Evolutionary conservation across 2,329 filamentous ascomycete species (phyloP).

Genomic region (Aspergillus hortae): DNA sequence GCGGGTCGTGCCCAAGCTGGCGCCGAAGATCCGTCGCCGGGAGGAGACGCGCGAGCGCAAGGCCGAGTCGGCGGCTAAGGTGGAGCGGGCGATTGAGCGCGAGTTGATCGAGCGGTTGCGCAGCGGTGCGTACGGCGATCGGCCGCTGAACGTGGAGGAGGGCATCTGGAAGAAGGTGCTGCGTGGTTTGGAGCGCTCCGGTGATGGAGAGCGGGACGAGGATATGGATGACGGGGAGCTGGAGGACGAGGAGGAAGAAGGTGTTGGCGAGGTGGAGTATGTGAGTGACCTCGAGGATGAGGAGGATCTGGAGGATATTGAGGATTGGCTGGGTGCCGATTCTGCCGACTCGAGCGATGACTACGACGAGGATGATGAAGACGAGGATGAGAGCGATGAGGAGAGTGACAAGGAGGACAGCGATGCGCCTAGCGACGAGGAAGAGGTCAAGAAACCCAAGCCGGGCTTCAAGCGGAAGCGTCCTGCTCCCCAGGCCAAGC

Average conservation of each 20-base stretch:
- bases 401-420: conserved; percentile 18
- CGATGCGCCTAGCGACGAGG: conserved; percentile 31
- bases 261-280: conserved; percentile 80
- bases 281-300: conserved; percentile 86
- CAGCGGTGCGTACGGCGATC: conserved; percentile 90
- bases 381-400: conserved; percentile 46
- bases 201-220: conserved; percentile 76
- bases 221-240: conserved; percentile 85
- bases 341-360: conserved; percentile 50
- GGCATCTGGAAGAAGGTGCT: conserved; percentile 97
- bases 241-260: conserved; percentile 69
- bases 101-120: conserved; percentile 88
- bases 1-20: conserved; percentile 79
- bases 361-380: conserved; percentile 50
- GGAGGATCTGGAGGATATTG: conserved; percentile 84
- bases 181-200: conserved; percentile 79
- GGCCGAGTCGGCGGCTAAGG: conserved; percentile 79
- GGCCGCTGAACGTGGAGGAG: conserved; percentile 92
- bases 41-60: conserved; percentile 74
- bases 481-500: conserved; percentile 49
- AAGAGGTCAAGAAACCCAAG: conserved; percentile 43
- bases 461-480: conserved; percentile 57
- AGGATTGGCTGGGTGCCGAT: conserved; percentile 86
- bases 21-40: conserved; percentile 79
- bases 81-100: conserved; percentile 92